Base-by-base conservation (phyloP, 23 red algal genomes). In the Agarophyton chilense region DNA sequence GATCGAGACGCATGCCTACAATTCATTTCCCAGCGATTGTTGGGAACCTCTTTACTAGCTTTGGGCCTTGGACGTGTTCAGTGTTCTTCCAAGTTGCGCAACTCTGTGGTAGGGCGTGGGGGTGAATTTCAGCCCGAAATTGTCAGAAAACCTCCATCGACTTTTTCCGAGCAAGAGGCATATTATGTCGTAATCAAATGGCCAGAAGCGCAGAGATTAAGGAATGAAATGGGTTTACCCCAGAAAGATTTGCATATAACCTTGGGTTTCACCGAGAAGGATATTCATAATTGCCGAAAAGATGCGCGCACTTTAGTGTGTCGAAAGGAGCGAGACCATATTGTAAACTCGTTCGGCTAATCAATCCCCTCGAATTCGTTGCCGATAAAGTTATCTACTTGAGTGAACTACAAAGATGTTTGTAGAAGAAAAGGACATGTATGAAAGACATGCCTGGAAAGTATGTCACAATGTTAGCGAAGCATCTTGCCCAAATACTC, bases 111-210 rank as follows among this genome's bases (percentile, higher is more conserved):
- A 26, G 36, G 32, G 44, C 39, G 49, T 64, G 36, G 32, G 44
- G 61, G 49, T 64, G 70, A 26, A 50, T 28, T 12, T 57, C 65
- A 13, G 1, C 39, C 25, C 24, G 41, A 74, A 47, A 13, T 21
- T 3, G 18, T 19, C 62, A 32, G 10, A 67, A 38, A 40, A 34
- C 35, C 29, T 19, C 35, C 5, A 10, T 28, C 36, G 10, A 67
- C 4, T 21, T 40, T 43, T 28, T 40, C 39, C 14, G 5, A 72
- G 19, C 65, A 79, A 29, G 79, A 61, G 32, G 78, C 78, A 19
- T 93, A 54, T 41, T 93, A 84, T 45, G 90, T 50, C 28, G 90
- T 86, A 18, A 33, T 93, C 49, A 2, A 93, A 10, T 93, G 90
- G 90, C 90, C 79, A 17, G 90, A 42, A 36, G 90, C 67, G 9